phyloP scores from a whole-genome alignment of 108 stramenopile genomes.

The Cyclotella baltica region DNA sequence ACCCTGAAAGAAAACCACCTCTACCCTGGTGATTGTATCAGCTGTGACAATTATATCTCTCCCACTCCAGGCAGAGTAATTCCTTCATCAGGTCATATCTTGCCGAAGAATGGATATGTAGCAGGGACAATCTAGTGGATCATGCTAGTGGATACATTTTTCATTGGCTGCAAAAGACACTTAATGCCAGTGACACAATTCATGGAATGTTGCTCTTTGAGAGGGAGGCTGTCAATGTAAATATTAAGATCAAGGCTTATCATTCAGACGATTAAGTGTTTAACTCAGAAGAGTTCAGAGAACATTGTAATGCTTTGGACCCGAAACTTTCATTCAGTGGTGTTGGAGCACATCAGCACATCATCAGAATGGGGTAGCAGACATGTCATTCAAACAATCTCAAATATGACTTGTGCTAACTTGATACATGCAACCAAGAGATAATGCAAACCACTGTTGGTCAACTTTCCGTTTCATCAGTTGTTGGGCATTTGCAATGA shows the following conservation, averaged over 20 bases:
- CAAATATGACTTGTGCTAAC: conserved; percentile 44
- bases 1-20: conserved; percentile 20
- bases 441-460: conserved; percentile 49
- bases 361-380: conserved; percentile 69
- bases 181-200: conserved; percentile 50
- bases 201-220: conserved; percentile 31
- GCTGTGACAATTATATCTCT: conserved; percentile 50
- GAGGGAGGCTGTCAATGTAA: too few species aligned
- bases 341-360: conserved; percentile 65
- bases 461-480: conserved; percentile 25
- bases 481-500: conserved; percentile 62
- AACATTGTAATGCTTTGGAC: not conserved
- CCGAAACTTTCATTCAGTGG: too few species aligned
- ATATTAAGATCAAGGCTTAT: too few species aligned
- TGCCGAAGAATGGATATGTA: not conserved
- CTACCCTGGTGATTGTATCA: conserved; percentile 48
- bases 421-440: too few species aligned
- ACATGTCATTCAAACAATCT: conserved; percentile 52
- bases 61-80: conserved; percentile 41
- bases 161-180: conserved; percentile 31
- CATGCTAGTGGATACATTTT: conserved; percentile 38
- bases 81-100: conserved; percentile 43
- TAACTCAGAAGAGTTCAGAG: too few species aligned
- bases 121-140: conserved; percentile 62
- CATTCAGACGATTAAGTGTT: too few species aligned